Base-by-base conservation (phyloP, 139 green algal species). In the Diplosphaera chodatii region DNA sequence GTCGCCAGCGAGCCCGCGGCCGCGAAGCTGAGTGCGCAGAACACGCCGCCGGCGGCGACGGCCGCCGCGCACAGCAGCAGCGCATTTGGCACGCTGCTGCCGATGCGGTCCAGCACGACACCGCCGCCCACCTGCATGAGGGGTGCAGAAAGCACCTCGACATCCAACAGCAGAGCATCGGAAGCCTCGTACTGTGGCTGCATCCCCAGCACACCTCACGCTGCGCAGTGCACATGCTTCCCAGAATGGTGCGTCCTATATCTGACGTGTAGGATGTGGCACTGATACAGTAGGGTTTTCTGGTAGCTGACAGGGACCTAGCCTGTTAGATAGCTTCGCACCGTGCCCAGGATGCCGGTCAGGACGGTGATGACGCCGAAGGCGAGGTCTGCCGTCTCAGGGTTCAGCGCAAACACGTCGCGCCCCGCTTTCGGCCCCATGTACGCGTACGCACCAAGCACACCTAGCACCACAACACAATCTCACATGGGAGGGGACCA, bases 311-410 rank as follows among this genome's bases (percentile, higher is more conserved):
- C n/a, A n/a, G n/a, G n/a, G n/a, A n/a, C n/a, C n/a, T n/a, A n/a
- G n/a, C n/a, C n/a, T n/a, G n/a, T n/a, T n/a, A n/a, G n/a, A n/a
- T n/a, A n/a, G n/a, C n/a, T n/a, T n/a, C n/a, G n/a, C n/a, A 80
- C 29, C 21, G 75, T 80, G 20, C 77, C 74, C 22, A 75, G 10
- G 22, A 80, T 55, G 28, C 86, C 87, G 32, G 92, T 93, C 8
- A 92, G 2, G 13, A 97, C 90, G 0, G 93, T 98, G 25, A 98
- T 81, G 18, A 70, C 86, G 2, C 93, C 93, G 80, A 98, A 97
- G 0, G 85, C 77, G 37, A 92, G 62, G 73, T 98, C 93, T 21
- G 91, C 91, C 0, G 77, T 75, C 27, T 81, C 77, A 5, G 77
- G 69, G 0, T 28, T 1, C 23, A 93, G 71, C 5, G 74, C 25